phyloP scores from a whole-genome alignment of 1,139 yeast species.

The Geotrichum aggregatum region DNA sequence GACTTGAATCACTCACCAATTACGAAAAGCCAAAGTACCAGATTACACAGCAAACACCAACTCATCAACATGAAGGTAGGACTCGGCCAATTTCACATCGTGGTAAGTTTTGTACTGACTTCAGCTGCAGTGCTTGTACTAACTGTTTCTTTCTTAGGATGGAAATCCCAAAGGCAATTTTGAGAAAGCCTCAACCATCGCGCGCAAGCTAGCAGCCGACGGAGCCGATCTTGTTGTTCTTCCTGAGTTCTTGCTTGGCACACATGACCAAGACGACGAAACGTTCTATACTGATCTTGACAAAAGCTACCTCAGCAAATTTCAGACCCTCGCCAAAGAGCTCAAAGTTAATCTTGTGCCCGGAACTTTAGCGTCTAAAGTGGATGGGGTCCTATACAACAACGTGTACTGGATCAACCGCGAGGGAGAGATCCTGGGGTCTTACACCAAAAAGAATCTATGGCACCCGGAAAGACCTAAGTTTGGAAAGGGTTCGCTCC shows the following conservation, averaged over 20 bases:
- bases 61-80: slow-evolving; percentile 16
- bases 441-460: slow-evolving; percentile 25
- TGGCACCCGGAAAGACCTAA: slow-evolving; percentile 26
- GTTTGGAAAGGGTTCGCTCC: slow-evolving; percentile 22
- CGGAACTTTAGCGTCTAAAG: slow-evolving; percentile 20
- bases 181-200: slow-evolving; percentile 8
- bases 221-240: slow-evolving; percentile 19
- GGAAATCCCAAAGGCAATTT: slow-evolving; percentile 16
- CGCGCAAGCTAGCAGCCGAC: slow-evolving; percentile 3
- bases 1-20: not conserved
- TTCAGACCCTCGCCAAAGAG: slow-evolving; percentile 23
- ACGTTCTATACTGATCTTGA: slow-evolving; percentile 3
- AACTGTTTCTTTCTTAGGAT: not conserved
- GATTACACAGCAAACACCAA: not conserved
- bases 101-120: not conserved
- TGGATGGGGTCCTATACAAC: slow-evolving; percentile 18
- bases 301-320: slow-evolving; percentile 3
- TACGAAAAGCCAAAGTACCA: not conserved
- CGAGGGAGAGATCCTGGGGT: slow-evolving; percentile 21
- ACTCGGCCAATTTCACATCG: slow-evolving; percentile 11
- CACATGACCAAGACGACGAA: slow-evolving; percentile 16
- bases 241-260: slow-evolving; percentile 22
- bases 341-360: slow-evolving; percentile 25
- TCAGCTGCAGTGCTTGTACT: not conserved
- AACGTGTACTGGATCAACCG: slow-evolving; percentile 25